These are phyloP conservation scores for Tetradesmus obliquus DNA, from an alignment of 139 green algal genomes.

Conservation along the genomic window DNA sequence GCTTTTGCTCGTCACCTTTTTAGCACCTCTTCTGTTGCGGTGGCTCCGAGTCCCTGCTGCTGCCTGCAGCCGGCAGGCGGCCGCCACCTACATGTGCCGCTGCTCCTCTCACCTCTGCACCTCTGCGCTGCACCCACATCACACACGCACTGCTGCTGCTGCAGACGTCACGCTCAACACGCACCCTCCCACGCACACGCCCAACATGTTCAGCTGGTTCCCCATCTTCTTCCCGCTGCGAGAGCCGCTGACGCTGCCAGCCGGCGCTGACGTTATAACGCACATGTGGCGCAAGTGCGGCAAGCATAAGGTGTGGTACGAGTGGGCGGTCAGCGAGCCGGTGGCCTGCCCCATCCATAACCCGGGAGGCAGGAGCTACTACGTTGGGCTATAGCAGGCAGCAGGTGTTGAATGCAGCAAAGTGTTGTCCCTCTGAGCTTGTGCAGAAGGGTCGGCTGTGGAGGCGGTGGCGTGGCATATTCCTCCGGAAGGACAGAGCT, in stretches of 20 bases:
- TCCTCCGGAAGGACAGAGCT: too few relatives aligned
- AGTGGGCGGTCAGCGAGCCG: conserved; percentile 81
- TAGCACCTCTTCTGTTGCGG: too few relatives aligned
- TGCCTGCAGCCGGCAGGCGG: neutral
- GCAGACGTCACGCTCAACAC: conserved; percentile 87
- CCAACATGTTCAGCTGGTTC: conserved; percentile 95
- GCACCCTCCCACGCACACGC: conserved; percentile 90
- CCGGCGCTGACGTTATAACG: conserved; percentile 69
- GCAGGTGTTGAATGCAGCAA: too few relatives aligned
- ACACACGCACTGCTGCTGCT: neutral
- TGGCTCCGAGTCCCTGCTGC: too few relatives aligned
- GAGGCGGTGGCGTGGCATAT: too few relatives aligned
- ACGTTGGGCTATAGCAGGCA: conserved; percentile 74
- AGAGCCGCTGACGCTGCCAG: conserved; percentile 76
- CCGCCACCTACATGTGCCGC: neutral
- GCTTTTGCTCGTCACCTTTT: too few relatives aligned
- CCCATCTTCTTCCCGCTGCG: conserved; percentile 98
- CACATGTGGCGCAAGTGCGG: conserved; percentile 90
- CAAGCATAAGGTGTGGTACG: conserved; percentile 94
- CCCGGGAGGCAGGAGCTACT: conserved; percentile 80
- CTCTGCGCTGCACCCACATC: neutral
- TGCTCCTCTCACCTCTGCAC: neutral
- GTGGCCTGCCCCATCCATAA: conserved; percentile 82
- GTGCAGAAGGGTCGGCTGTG: too few relatives aligned
- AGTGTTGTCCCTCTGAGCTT: too few relatives aligned